Evolutionary conservation across 2,329 filamentous ascomycete genomes (phyloP).

Genomic region (Herpotrichia juniperi): DNA sequence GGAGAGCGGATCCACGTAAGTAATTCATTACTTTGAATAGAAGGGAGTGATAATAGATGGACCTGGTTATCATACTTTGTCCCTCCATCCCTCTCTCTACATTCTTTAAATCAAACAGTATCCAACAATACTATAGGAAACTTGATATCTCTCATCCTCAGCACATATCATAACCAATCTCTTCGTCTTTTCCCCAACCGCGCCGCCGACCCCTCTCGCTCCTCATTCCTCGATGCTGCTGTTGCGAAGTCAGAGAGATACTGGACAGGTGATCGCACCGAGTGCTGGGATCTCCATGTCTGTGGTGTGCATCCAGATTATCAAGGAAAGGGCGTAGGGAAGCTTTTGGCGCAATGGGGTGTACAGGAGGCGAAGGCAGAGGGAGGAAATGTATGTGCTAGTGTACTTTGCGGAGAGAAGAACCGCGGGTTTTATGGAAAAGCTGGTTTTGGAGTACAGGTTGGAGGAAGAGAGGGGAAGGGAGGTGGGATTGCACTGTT

Average conservation of each 20-base stretch:
- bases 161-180: constrained; percentile 17
- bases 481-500: no score
- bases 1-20: constrained; percentile 27
- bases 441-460: no score
- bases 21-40: constrained; percentile 6
- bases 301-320: constrained; percentile 42
- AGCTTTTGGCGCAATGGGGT: constrained; percentile 47
- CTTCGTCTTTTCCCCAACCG: constrained; percentile 31
- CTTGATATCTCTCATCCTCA: constrained; percentile 19
- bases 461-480: no score
- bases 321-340: constrained; percentile 45
- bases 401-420: constrained; percentile 37
- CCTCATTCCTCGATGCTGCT: constrained; percentile 26
- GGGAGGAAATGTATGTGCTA: constrained; percentile 27
- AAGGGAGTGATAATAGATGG: neutral
- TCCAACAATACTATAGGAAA: constrained; percentile 24
- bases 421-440: constrained; percentile 35
- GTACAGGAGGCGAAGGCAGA: constrained; percentile 39
- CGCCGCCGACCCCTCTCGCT: constrained; percentile 27
- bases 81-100: no score
- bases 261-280: constrained; percentile 31
- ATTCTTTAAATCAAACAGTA: no score
- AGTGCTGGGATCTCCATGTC: constrained; percentile 36
- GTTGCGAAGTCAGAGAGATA: constrained; percentile 24
- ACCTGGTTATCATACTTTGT: constrained; percentile 6